phyloP scores from a whole-genome alignment of 192 early-diverging fungal species.

The Martensiomyces pterosporus region DNA sequence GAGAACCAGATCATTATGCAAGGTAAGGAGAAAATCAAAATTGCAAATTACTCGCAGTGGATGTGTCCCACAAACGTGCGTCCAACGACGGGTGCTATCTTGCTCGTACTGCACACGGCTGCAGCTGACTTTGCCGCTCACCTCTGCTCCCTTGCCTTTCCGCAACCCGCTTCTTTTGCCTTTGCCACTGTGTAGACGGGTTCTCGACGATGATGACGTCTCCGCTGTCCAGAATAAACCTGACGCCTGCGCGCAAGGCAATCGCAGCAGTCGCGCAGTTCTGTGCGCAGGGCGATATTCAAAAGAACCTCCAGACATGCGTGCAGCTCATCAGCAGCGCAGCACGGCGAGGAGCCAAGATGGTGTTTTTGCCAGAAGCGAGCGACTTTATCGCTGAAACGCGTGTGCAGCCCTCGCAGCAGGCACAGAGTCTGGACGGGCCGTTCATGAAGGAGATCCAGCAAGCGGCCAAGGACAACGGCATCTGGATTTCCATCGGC shows the following conservation, averaged over 20 bases:
- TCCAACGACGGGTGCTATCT: too few species aligned
- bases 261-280: conserved; percentile 68
- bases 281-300: conserved; percentile 58
- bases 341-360: conserved; percentile 58
- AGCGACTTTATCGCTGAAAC: conserved; percentile 73
- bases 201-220: conserved; percentile 39
- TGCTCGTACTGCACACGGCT: too few species aligned
- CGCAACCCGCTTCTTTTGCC: not conserved
- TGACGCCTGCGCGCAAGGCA: conserved; percentile 27
- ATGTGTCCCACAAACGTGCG: not conserved
- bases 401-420: conserved; percentile 44
- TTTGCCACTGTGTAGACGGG: too few species aligned
- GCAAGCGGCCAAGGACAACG: conserved; percentile 53
- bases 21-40: conserved; percentile 13
- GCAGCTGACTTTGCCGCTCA: conserved; percentile 1
- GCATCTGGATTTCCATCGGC: conserved; percentile 72
- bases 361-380: conserved; percentile 80
- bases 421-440: conserved; percentile 51
- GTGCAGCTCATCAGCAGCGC: conserved; percentile 56
- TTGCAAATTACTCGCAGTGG: not conserved
- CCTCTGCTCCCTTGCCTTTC: not conserved
- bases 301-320: conserved; percentile 59
- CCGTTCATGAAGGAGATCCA: conserved; percentile 61
- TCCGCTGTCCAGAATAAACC: conserved; percentile 23
- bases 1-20: conserved; percentile 41